Conservation (phyloP, 2,329 filamentous ascomycete genomes). For the Monosporascus ibericus region DNA sequence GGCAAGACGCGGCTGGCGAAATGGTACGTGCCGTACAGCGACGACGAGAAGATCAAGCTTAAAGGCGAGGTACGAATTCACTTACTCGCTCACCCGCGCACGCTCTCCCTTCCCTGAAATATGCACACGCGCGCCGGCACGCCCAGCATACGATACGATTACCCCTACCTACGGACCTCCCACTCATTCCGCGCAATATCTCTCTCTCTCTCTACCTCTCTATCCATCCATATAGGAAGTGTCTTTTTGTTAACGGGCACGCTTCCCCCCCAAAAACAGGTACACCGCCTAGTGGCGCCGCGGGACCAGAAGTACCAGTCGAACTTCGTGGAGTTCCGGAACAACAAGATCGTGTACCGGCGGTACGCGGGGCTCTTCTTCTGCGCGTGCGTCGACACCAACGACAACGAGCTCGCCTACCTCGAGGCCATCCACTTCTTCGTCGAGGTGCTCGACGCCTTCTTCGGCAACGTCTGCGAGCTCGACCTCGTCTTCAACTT, state of each 20-base stretch:
- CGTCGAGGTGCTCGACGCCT: constrained; percentile 95
- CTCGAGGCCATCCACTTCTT: constrained; percentile 99
- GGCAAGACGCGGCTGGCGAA: constrained; percentile 98
- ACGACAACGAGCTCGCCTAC: constrained; percentile 96
- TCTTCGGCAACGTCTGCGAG: constrained; percentile 99
- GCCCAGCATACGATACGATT: no score
- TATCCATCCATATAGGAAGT: no score
- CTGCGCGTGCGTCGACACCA: constrained; percentile 97
- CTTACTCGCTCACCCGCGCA: constrained; percentile 1
- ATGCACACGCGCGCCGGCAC: not conserved
- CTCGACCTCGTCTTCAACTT: constrained; percentile 83
- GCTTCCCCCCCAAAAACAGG: constrained; percentile 38
- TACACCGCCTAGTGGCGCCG: constrained; percentile 94
- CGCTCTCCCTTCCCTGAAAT: not conserved
- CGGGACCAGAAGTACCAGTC: constrained; percentile 99
- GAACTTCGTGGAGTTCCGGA: constrained; percentile 96
- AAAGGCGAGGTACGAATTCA: constrained; percentile 74
- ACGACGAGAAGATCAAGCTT: constrained; percentile 98
- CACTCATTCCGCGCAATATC: no score
- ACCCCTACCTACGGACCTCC: no score
- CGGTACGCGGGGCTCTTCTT: constrained; percentile 98
- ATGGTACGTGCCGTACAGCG: constrained; percentile 97
- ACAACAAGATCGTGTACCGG: constrained; percentile 95
- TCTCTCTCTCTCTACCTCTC: no score
- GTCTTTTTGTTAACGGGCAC: no score